These are phyloP conservation scores for Quercus tomentella DNA, from an alignment of 331 rosid genomes.

Conservation along the genomic window DNA sequence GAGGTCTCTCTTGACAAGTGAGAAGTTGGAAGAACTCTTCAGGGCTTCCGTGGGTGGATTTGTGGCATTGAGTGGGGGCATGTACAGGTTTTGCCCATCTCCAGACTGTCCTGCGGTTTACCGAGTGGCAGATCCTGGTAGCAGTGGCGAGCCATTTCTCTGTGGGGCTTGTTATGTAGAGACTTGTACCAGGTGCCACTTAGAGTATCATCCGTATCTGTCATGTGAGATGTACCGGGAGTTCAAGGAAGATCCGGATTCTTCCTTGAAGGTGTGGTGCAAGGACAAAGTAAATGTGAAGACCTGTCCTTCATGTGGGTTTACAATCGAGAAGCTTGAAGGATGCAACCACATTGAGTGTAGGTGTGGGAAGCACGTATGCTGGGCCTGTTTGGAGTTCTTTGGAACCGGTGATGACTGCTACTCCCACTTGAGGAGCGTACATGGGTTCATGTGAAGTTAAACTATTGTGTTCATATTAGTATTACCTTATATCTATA, in stretches of 20 bases:
- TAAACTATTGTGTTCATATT: neutral
- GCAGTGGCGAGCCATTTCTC: conserved; percentile 54
- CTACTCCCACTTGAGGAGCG: conserved; percentile 63
- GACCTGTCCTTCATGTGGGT: conserved; percentile 63
- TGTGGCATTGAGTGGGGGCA: conserved; percentile 56
- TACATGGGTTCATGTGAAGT: conserved; percentile 51
- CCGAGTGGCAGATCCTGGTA: conserved; percentile 47
- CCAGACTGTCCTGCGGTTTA: conserved; percentile 92
- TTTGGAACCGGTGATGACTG: conserved; percentile 60
- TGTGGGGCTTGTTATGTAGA: conserved; percentile 86
- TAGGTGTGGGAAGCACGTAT: conserved; percentile 80
- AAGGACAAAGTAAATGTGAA: conserved; percentile 76
- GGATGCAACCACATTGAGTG: conserved; percentile 96
- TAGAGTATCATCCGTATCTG: conserved; percentile 78
- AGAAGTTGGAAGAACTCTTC: conserved; percentile 84
- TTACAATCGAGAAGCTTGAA: conserved; percentile 72
- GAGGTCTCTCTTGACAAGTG: conserved; percentile 46
- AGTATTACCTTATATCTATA: neutral
- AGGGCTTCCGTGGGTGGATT: conserved; percentile 83
- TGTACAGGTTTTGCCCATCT: conserved; percentile 79
- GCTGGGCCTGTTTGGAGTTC: conserved; percentile 84
- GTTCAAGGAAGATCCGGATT: conserved; percentile 82
- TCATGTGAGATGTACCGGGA: conserved; percentile 69
- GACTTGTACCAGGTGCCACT: conserved; percentile 81
- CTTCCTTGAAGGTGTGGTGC: conserved; percentile 74